phyloP scores from a whole-genome alignment of 306 rosid species.

The Notholithocarpus densiflorus region DNA sequence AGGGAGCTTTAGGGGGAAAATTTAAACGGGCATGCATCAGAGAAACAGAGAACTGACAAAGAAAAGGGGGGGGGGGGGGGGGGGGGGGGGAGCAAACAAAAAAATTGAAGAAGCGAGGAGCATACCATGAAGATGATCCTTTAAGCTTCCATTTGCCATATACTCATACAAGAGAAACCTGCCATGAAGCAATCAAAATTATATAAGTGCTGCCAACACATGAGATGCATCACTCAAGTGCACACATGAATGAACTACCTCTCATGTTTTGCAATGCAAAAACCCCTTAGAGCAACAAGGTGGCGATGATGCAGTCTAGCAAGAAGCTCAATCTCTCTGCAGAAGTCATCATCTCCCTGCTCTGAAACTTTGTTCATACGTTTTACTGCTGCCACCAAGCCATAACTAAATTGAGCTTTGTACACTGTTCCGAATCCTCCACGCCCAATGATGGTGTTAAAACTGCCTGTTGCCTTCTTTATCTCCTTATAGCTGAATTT shows the following conservation, averaged over 20 bases:
- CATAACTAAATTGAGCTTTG: constrained; percentile 80
- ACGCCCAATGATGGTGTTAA: constrained; percentile 75
- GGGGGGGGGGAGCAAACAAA: background rate
- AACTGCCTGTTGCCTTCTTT: constrained; percentile 81
- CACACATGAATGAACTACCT: constrained; percentile 47
- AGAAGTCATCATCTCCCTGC: constrained; percentile 89
- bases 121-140: constrained; percentile 98
- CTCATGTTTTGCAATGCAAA: constrained; percentile 70
- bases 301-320: constrained; percentile 96
- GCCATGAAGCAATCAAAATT: constrained; percentile 35
- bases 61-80: background rate
- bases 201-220: constrained; percentile 20
- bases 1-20: background rate
- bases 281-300: constrained; percentile 87
- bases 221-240: constrained; percentile 25
- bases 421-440: constrained; percentile 98
- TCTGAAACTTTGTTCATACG: constrained; percentile 77
- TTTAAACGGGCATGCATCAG: background rate
- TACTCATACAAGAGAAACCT: constrained; percentile 94
- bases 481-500: constrained; percentile 88
- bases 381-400: constrained; percentile 72
- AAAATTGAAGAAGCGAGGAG: constrained; percentile 22
- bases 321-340: constrained; percentile 88
- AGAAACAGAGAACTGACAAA: background rate
- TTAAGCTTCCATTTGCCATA: constrained; percentile 98